phyloP scores from a whole-genome alignment of 2,329 filamentous ascomycete species.

The Botrytis deweyae region DNA sequence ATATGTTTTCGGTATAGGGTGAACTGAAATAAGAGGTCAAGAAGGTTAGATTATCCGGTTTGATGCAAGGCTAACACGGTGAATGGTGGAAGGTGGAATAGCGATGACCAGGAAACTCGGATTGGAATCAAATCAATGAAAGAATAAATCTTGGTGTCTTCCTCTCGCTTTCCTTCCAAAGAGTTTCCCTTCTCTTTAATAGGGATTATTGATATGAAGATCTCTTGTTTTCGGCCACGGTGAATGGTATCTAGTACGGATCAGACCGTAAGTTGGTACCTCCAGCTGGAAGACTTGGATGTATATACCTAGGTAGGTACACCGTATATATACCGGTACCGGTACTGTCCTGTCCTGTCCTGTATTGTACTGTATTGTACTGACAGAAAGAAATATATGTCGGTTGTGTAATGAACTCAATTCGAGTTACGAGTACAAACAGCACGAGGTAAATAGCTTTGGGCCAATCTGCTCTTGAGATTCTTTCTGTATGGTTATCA shows the following conservation, averaged over 20 bases:
- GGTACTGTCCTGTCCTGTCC: no score
- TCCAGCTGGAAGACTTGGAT: background rate
- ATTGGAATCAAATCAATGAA: background rate
- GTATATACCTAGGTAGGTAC: background rate
- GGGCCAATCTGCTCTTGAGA: background rate
- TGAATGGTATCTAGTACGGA: background rate
- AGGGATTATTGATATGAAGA: background rate
- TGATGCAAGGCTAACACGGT: slow-evolving; percentile 31
- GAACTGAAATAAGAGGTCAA: background rate
- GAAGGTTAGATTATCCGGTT: slow-evolving; percentile 15
- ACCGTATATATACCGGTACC: background rate
- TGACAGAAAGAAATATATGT: background rate
- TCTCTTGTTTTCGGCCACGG: background rate
- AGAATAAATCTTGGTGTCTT: background rate
- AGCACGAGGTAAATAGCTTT: background rate
- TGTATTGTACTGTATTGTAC: background rate
- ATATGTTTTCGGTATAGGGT: slow-evolving; percentile 11
- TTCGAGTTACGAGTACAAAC: background rate
- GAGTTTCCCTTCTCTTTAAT: background rate
- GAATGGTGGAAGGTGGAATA: background rate
- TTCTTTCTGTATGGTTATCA: background rate
- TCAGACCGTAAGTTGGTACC: background rate
- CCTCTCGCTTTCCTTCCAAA: background rate
- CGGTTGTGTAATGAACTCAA: background rate
- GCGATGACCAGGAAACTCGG: background rate